These are phyloP conservation scores for Priceomyces castillae DNA, from an alignment of 805 yeast species.

Conservation along the genomic window DNA sequence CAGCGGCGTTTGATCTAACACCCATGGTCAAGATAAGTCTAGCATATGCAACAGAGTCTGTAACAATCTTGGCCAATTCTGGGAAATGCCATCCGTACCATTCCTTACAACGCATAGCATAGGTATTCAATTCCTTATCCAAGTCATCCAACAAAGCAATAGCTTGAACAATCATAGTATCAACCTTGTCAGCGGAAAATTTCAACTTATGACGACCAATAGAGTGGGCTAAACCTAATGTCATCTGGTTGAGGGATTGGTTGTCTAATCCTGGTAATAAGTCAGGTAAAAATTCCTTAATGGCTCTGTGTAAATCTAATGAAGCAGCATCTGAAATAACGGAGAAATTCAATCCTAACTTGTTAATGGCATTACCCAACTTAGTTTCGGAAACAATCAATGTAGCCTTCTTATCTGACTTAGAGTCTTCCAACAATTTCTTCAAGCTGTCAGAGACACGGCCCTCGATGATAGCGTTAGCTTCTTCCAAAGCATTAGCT, in stretches of 20 bases:
- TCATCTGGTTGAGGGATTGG: slow-evolving; percentile 84
- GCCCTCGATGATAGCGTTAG: slow-evolving; percentile 89
- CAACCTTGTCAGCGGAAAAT: slow-evolving; percentile 97
- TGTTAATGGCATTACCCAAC: slow-evolving; percentile 94
- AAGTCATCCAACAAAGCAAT: slow-evolving; percentile 94
- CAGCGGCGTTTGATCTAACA: slow-evolving; percentile 84
- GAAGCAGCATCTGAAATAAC: slow-evolving; percentile 95
- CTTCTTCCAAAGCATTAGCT: slow-evolving; percentile 94
- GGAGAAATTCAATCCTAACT: slow-evolving; percentile 80
- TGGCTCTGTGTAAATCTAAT: slow-evolving; percentile 90
- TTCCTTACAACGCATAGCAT: slow-evolving; percentile 98
- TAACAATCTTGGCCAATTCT: slow-evolving; percentile 94
- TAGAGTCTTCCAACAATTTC: slow-evolving; percentile 68
- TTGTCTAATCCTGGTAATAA: slow-evolving; percentile 91
- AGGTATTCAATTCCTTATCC: slow-evolving; percentile 96
- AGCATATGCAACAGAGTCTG: slow-evolving; percentile 95
- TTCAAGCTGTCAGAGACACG: slow-evolving; percentile 84
- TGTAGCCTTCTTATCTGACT: slow-evolving; percentile 79
- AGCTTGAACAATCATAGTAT: slow-evolving; percentile 98
- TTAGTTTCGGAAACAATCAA: slow-evolving; percentile 93
- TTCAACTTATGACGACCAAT: slow-evolving; percentile 97
- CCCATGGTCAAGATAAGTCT: slow-evolving; percentile 94
- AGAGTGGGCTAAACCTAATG: slow-evolving; percentile 97
- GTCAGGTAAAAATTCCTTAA: slow-evolving; percentile 91
- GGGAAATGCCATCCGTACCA: slow-evolving; percentile 99